A percentile compares a stretch with the other conserved stretches of the same genome.
Conservation (phyloP, 305 asterid genomes). For the Fraxinus angustifolia region DNA sequence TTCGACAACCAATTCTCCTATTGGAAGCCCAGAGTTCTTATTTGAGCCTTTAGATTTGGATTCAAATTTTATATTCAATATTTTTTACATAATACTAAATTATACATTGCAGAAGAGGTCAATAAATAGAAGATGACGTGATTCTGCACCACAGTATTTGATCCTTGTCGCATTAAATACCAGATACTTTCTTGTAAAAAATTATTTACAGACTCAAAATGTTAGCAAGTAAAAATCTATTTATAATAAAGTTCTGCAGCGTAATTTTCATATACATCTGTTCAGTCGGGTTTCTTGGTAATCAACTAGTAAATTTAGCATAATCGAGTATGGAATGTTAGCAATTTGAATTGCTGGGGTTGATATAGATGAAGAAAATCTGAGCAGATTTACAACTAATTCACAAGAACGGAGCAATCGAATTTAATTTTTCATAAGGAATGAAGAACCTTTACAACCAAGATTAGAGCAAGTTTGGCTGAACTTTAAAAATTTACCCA, state of each 20-base stretch:
- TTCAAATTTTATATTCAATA: constrained; percentile 51
- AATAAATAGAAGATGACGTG: constrained; percentile 1
- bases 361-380: too few species aligned
- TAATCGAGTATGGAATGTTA: too few species aligned
- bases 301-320: too few species aligned
- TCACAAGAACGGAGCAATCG: too few species aligned
- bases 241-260: constrained; percentile 9
- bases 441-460: neutral
- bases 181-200: constrained; percentile 12
- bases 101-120: neutral
- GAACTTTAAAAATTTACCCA: neutral
- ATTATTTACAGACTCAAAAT: neutral
- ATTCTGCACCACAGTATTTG: constrained; percentile 16
- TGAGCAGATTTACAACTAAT: too few species aligned
- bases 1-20: constrained; percentile 58
- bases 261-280: constrained; percentile 19
- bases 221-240: neutral
- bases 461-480: neutral
- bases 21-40: constrained; percentile 52
- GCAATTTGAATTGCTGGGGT: too few species aligned
- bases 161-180: neutral
- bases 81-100: neutral
- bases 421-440: too few species aligned
- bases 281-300: neutral
- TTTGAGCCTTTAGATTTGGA: constrained; percentile 44